phyloP scores from a whole-genome alignment of 148 eudicot genomes.

The Silene uniflora region DNA sequence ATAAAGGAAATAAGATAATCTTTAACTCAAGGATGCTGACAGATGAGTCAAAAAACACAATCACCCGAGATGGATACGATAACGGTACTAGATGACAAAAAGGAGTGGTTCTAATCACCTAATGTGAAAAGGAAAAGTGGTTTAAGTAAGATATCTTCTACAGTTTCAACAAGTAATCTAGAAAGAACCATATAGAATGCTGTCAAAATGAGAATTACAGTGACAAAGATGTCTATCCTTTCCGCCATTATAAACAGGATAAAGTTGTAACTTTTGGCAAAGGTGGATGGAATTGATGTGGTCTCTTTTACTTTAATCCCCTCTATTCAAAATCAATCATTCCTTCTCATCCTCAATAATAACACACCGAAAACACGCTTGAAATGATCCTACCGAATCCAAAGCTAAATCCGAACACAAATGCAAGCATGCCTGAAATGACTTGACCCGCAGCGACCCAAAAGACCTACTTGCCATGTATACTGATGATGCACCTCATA shows the following conservation, averaged over 20 bases:
- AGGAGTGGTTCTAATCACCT: slow-evolving; percentile 7
- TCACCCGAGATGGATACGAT: slow-evolving; percentile 8
- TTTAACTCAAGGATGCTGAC: slow-evolving; percentile 8
- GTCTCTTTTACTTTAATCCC: slow-evolving; percentile 20
- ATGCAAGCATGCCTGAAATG: too few species aligned
- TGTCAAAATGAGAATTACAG: neutral
- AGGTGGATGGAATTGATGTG: slow-evolving; percentile 19
- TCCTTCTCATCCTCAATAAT: neutral
- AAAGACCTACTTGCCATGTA: too few species aligned
- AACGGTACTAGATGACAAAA: slow-evolving; percentile 15
- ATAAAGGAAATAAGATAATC: slow-evolving; percentile 5
- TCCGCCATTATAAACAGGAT: slow-evolving; percentile 17
- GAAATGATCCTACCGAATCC: too few species aligned
- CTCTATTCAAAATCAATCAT: slow-evolving; percentile 6
- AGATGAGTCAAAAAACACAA: slow-evolving; percentile 23
- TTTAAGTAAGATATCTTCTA: slow-evolving; percentile 2
- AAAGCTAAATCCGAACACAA: too few species aligned
- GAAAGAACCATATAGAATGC: neutral
- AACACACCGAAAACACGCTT: too few species aligned
- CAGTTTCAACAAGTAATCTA: neutral
- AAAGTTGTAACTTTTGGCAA: slow-evolving; percentile 27
- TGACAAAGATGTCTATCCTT: slow-evolving; percentile 13
- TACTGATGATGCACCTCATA: too few species aligned
- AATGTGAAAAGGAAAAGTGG: slow-evolving; percentile 21
- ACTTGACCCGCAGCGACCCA: too few species aligned